Evolutionary conservation across 2,329 filamentous ascomycete genomes (phyloP), one percentile per base, ranked within the genome.

Genomic region (Xylaria sp.): DNA sequence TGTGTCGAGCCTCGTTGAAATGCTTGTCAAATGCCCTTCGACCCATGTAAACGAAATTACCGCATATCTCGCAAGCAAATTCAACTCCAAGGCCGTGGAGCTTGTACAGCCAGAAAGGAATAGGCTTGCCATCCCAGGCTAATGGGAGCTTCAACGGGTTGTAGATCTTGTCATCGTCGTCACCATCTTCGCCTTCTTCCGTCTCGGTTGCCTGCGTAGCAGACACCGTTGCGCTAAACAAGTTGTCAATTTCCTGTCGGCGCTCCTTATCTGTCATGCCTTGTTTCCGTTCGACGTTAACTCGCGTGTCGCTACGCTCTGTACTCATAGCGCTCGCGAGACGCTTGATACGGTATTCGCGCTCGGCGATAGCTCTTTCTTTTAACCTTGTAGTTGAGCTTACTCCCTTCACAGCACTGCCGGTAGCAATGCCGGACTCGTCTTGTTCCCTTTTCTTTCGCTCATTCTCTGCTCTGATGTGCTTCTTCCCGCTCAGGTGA

Each of bases 11-110:
- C 80, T 99, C 96, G 74, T 94, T 97, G 83, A 99, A 99, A 80
- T 99, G 96, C 85, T 99, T 99, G 79, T 99, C 96, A 76, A 98
- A 99, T 0, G 94, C 94, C 59, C 96, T 89, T 28, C 96, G 88
- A 18, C 96, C 96, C 92, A 97, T 98, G 83, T 98, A 98, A n/a
- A 98, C 94, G 77, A 94, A 98, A 81, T 98, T 98, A 65, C 96
- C 96, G 78, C 96, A 99, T 66, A 99, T 93, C 79, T 99, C 95
- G 84, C 96, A 99, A 0, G 92, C 87, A 74, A 98, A 97, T 76
- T 99, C 96, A 13, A 97, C 94, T 9, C 96, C 96, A 31, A 99
- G 84, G 1, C 96, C 96, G 78, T 99, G 96, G 18, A 99, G 86
- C 75, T 98, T 96, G 86, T 98, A 99, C 18, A 99, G 87, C 96